Conservation (phyloP, 768 basidiomycete species). For the Polyporus arcularius region DNA sequence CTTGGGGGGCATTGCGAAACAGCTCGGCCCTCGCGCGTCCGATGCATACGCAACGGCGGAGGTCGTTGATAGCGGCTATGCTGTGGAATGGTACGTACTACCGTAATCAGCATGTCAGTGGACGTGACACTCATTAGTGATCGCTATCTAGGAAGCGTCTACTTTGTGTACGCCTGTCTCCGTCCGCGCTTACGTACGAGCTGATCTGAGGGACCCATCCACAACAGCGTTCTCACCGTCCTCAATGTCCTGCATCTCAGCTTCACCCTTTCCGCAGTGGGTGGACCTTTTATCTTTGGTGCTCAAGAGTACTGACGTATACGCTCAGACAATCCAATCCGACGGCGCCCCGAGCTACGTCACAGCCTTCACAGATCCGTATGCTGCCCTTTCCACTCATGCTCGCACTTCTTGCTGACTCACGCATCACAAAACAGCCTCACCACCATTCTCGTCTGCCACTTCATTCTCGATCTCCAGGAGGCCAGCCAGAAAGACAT, state of each 20-base stretch:
- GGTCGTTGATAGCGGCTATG: background rate
- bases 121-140: background rate
- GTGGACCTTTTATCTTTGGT: background rate
- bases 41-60: too few species aligned
- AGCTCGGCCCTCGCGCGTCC: too few species aligned
- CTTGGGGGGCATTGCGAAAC: too few species aligned
- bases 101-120: background rate
- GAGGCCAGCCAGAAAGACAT: constrained; percentile 6
- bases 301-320: background rate
- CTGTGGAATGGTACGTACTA: background rate
- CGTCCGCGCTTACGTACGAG: background rate
- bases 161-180: background rate
- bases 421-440: background rate
- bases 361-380: background rate
- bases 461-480: background rate
- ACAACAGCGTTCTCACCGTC: background rate
- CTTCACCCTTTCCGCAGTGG: background rate
- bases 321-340: background rate
- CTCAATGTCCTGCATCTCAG: background rate
- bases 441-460: constrained; percentile 3
- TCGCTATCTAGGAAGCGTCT: background rate
- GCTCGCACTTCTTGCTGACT: background rate
- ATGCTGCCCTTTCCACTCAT: background rate
- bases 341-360: background rate
- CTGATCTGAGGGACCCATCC: background rate